These are phyloP conservation scores for Lithospermum erythrorhizon DNA, from an alignment of 257 asterid genomes.

Conservation along the genomic window DNA sequence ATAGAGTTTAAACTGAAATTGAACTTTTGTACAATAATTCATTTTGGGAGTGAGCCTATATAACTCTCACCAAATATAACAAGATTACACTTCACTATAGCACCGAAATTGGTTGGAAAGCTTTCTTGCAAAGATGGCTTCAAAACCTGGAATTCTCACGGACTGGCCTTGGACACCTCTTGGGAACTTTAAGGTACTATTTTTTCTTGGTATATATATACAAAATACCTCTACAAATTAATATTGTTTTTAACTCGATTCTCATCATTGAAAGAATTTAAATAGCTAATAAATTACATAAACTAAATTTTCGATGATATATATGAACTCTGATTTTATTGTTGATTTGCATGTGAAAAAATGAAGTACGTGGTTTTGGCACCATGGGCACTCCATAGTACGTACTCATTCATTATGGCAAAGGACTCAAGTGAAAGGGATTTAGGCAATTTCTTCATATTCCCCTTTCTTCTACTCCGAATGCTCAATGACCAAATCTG, in stretches of 20 bases:
- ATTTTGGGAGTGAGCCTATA: background rate
- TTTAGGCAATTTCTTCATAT: constrained; percentile 21
- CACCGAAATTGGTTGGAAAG: background rate
- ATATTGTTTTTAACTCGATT: too few relatives aligned
- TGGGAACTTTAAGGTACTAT: constrained; percentile 53
- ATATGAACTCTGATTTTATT: background rate
- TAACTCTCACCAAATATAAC: background rate
- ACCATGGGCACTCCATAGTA: constrained; percentile 41
- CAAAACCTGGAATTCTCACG: constrained; percentile 62
- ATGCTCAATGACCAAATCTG: constrained; percentile 66
- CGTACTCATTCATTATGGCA: constrained; percentile 23
- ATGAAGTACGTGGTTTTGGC: constrained; percentile 56
- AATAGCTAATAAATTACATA: too few relatives aligned
- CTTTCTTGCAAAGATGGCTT: constrained; percentile 33
- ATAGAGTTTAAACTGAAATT: too few relatives aligned
- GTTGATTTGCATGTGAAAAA: constrained; percentile 18
- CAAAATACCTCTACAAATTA: too few relatives aligned
- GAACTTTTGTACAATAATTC: too few relatives aligned
- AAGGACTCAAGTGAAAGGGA: constrained; percentile 33
- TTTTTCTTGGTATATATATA: background rate
- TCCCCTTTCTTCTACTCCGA: constrained; percentile 46
- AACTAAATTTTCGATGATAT: too few relatives aligned
- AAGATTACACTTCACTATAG: background rate
- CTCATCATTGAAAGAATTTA: too few relatives aligned
- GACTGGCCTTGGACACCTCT: constrained; percentile 84